Evolutionary conservation across 129 eudicot genomes (phyloP).

Genomic region (Tagetes patula): DNA sequence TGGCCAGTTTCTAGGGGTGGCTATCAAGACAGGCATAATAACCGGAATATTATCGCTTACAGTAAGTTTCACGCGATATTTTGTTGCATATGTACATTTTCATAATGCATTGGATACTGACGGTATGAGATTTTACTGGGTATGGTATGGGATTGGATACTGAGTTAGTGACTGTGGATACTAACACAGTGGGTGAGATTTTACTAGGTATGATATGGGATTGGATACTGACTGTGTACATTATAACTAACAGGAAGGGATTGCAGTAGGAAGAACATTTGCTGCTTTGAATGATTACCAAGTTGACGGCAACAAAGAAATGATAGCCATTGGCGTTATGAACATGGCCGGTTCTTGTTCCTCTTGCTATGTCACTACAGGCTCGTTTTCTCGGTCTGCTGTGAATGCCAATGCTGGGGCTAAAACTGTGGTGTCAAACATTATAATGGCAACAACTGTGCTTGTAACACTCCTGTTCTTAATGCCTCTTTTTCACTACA

Average conservation of each 20-base stretch:
- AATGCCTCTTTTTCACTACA: constrained; percentile 88
- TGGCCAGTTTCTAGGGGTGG: constrained; percentile 67
- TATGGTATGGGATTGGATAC: no score
- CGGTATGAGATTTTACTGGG: neutral
- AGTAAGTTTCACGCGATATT: constrained; percentile 39
- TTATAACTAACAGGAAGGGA: constrained; percentile 67
- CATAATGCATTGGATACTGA: neutral
- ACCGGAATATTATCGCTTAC: constrained; percentile 95
- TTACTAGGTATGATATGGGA: no score
- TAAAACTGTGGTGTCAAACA: constrained; percentile 72
- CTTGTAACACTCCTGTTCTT: constrained; percentile 77
- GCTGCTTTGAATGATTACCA: constrained; percentile 82
- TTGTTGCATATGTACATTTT: neutral
- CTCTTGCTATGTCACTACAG: constrained; percentile 97
- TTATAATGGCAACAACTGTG: constrained; percentile 82
- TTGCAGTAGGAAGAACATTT: constrained; percentile 96
- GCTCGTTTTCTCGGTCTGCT: constrained; percentile 97
- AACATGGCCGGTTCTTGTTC: constrained; percentile 97
- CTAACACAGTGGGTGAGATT: no score
- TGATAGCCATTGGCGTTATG: constrained; percentile 97
- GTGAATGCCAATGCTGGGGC: constrained; percentile 97
- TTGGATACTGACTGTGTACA: neutral
- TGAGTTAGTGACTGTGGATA: no score
- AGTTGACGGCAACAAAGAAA: constrained; percentile 98
- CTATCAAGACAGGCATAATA: constrained; percentile 84